Conservation (phyloP, 441 rosid species). For the Corymbia citriodora region DNA sequence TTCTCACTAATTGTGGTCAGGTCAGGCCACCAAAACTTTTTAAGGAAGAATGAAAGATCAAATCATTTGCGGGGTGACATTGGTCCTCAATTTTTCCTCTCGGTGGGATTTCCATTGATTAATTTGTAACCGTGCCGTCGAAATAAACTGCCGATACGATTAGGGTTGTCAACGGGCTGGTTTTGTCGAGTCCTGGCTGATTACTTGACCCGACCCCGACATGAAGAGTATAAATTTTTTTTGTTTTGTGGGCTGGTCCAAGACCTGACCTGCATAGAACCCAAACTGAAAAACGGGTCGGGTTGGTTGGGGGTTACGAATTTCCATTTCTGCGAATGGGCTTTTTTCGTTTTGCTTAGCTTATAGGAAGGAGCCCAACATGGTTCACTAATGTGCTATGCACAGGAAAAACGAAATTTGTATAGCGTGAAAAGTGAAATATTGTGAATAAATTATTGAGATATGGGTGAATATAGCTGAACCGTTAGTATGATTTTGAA, state of each 20-base stretch:
- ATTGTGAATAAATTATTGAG: no score
- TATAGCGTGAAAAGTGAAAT: background rate
- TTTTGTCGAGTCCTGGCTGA: background rate
- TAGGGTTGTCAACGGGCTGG: background rate
- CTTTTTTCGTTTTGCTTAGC: background rate
- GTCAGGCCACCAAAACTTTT: background rate
- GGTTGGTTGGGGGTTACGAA: background rate
- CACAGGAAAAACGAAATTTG: background rate
- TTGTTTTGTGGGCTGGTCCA: background rate
- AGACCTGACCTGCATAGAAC: background rate
- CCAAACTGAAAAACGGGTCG: background rate
- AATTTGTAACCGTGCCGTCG: background rate
- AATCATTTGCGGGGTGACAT: background rate
- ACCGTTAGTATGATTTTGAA: background rate
- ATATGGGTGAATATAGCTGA: background rate
- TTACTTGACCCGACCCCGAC: background rate
- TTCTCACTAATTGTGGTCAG: background rate
- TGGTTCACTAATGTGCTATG: background rate
- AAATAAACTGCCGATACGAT: background rate
- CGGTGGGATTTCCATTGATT: background rate
- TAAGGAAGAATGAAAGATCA: background rate
- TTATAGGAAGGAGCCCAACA: background rate
- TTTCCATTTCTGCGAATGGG: background rate
- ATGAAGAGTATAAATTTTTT: background rate
- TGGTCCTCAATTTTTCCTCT: background rate